Evolutionary conservation across 495 filamentous ascomycete genomes (phyloP).

Genomic region (Xylaria scruposa): DNA sequence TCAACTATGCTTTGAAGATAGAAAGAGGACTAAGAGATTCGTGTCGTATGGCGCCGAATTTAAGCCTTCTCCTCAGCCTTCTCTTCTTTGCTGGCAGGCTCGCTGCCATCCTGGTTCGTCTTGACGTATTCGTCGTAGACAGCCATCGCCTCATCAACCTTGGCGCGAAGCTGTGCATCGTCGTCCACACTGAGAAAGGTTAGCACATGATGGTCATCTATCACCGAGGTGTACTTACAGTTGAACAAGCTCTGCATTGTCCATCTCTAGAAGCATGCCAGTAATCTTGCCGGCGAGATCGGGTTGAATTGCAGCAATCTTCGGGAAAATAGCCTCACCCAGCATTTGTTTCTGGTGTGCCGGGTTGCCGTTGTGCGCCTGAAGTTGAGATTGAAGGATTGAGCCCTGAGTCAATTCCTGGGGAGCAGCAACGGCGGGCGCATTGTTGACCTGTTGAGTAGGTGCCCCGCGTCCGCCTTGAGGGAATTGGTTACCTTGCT

Average conservation of each 20-base stretch:
- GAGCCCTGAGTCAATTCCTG: constrained; percentile 47
- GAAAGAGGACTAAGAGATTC: constrained; percentile 25
- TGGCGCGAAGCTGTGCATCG: constrained; percentile 83
- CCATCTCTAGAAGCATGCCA: constrained; percentile 99
- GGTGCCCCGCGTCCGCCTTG: constrained; percentile 64
- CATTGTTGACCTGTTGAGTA: constrained; percentile 42
- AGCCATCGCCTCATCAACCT: constrained; percentile 94
- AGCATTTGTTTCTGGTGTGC: constrained; percentile 96
- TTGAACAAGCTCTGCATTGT: constrained; percentile 88
- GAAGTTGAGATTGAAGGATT: constrained; percentile 58
- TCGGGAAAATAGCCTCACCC: constrained; percentile 96
- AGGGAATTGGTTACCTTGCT: constrained; percentile 42
- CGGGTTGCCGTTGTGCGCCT: constrained; percentile 58
- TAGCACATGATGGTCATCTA: background rate
- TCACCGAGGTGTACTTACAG: constrained; percentile 73
- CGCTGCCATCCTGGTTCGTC: constrained; percentile 63
- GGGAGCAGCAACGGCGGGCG: constrained; percentile 39
- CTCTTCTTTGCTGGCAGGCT: constrained; percentile 58
- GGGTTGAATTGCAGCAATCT: constrained; percentile 92
- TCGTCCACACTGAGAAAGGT: constrained; percentile 75
- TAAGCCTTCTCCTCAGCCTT: constrained; percentile 66
- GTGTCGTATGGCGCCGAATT: constrained; percentile 18
- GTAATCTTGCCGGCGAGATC: constrained; percentile 99
- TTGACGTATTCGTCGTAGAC: constrained; percentile 99
- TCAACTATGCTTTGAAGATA: constrained; percentile 38